Evolutionary conservation across 2,329 filamentous ascomycete genomes (phyloP).

Genomic region (Capronia epimyces): DNA sequence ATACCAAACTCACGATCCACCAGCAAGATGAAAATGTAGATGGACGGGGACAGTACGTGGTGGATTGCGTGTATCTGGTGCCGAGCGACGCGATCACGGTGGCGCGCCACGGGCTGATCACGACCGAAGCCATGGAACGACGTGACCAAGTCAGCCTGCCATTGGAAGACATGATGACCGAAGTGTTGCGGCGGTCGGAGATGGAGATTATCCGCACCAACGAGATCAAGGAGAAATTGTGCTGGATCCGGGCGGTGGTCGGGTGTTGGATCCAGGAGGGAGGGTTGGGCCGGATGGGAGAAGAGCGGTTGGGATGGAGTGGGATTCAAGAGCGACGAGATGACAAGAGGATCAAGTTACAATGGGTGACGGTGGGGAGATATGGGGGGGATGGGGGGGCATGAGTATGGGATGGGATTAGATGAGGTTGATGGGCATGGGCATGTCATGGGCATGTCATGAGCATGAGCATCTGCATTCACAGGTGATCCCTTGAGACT

Average conservation of each 20-base stretch:
- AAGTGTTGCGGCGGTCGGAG: conserved; percentile 31
- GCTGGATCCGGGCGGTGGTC: conserved; percentile 40
- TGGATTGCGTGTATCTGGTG: conserved; percentile 48
- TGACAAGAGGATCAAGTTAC: conserved; percentile 44
- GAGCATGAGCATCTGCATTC: too few relatives aligned
- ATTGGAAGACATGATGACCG: conserved; percentile 29
- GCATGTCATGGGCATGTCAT: too few relatives aligned
- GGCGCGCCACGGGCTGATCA: conserved; percentile 37
- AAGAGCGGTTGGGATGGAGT: conserved; percentile 31
- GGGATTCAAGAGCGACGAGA: conserved; percentile 41
- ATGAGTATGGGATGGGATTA: neutral
- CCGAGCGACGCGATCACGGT: conserved; percentile 43
- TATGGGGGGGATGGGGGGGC: conserved; percentile 40
- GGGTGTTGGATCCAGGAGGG: conserved; percentile 33
- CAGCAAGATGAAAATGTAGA: conserved; percentile 16
- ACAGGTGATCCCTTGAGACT: too few relatives aligned
- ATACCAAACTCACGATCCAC: conserved; percentile 48
- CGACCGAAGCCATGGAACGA: conserved; percentile 37
- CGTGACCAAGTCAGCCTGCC: conserved; percentile 27
- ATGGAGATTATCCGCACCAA: conserved; percentile 44
- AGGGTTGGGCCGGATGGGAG: conserved; percentile 31
- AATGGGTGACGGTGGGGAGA: conserved; percentile 48
- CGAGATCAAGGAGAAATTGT: conserved; percentile 42
- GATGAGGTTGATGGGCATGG: too few relatives aligned
- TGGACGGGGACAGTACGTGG: conserved; percentile 27